Evolutionary conservation across 371 early-diverging fungal species (phyloP).

Genomic region (Zychaea mexicana): DNA sequence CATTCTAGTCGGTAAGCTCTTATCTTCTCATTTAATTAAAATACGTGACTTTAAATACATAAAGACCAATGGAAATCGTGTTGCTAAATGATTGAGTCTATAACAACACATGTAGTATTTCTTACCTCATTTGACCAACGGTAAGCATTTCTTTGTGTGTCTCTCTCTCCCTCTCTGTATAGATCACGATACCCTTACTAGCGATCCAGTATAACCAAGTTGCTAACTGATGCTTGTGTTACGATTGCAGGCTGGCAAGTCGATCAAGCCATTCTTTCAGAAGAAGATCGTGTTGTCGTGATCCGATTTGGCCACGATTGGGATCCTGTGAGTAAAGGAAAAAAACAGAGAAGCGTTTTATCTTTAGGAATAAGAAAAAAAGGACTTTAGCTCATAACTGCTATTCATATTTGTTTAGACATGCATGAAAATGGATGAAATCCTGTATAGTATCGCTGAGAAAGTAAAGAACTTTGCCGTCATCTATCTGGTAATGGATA

Average conservation of each 20-base stretch:
- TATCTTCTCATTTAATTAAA: too few species aligned
- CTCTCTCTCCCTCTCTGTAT: background rate
- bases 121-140: slow-evolving; percentile 80
- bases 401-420: slow-evolving; percentile 27
- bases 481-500: slow-evolving; percentile 78
- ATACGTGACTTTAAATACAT: too few species aligned
- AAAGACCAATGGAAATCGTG: background rate
- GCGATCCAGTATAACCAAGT: background rate
- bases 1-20: too few species aligned
- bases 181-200: background rate
- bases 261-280: slow-evolving; percentile 97
- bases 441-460: slow-evolving; percentile 90
- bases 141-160: slow-evolving; percentile 25
- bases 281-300: slow-evolving; percentile 96
- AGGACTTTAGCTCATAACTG: background rate
- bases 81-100: background rate
- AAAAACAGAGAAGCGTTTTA: too few species aligned
- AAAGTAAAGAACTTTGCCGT: slow-evolving; percentile 98
- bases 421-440: slow-evolving; percentile 98
- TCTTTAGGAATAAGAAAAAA: background rate
- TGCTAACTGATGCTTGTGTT: background rate
- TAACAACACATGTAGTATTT: slow-evolving; percentile 71
- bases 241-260: slow-evolving; percentile 90
- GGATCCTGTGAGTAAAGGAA: slow-evolving; percentile 74
- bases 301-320: slow-evolving; percentile 98